phyloP scores from a whole-genome alignment of 2,329 filamentous ascomycete genomes.

The Cladophialophora carrionii region DNA sequence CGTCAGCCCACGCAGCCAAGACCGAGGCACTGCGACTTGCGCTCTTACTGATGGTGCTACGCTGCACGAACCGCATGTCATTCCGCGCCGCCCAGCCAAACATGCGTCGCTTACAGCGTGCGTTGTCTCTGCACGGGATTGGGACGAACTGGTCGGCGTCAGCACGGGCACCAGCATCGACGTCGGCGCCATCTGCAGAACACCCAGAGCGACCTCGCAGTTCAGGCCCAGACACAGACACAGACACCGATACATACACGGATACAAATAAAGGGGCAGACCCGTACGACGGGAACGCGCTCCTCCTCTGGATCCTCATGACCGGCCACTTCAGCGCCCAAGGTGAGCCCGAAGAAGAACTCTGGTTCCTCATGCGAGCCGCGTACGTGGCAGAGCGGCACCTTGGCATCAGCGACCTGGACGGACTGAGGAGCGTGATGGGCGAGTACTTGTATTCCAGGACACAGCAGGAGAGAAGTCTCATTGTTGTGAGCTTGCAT shows the following conservation, averaged over 20 bases:
- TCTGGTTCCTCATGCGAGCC: constrained; percentile 23
- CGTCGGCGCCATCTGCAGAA: too few relatives aligned
- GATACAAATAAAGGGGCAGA: background rate
- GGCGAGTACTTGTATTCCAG: constrained; percentile 20
- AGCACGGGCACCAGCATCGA: constrained; percentile 20
- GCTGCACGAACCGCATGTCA: constrained; percentile 21
- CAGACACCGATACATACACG: background rate
- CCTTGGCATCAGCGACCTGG: constrained; percentile 12
- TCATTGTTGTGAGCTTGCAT: constrained; percentile 15
- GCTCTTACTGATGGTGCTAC: constrained; percentile 16
- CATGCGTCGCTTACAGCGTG: constrained; percentile 27
- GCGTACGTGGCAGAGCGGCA: constrained; percentile 19
- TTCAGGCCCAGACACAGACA: background rate
- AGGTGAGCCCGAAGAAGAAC: constrained; percentile 17
- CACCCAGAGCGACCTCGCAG: background rate
- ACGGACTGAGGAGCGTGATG: constrained; percentile 21
- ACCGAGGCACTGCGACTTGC: constrained; percentile 20
- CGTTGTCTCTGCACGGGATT: constrained; percentile 39
- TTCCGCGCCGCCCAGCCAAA: constrained; percentile 24
- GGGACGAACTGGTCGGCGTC: constrained; percentile 34
- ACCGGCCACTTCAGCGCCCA: constrained; percentile 28
- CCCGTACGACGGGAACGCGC: constrained; percentile 11
- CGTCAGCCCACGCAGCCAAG: background rate
- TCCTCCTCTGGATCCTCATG: constrained; percentile 26
- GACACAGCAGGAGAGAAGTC: constrained; percentile 21